These are phyloP conservation scores for Volvox carteri DNA, from an alignment of 163 green algal species.

Conservation along the genomic window DNA sequence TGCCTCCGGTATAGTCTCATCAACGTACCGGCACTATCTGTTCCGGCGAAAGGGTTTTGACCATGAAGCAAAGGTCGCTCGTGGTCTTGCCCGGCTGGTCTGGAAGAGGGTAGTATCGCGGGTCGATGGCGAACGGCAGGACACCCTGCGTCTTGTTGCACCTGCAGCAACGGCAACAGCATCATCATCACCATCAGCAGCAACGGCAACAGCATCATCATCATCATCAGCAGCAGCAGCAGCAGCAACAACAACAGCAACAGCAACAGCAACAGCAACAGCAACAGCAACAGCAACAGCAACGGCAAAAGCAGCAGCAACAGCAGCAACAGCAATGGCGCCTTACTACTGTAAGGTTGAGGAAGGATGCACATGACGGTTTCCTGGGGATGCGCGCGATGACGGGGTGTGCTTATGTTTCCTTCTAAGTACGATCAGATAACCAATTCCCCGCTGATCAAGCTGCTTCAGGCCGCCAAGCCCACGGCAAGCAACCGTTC, in stretches of 20 bases:
- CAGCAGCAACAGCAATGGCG: not conserved
- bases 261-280: not conserved
- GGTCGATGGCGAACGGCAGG: not conserved
- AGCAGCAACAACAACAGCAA: not conserved
- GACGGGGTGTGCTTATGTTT: too few species aligned
- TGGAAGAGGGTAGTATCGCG: not conserved
- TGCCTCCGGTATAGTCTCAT: too few species aligned
- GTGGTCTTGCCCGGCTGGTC: not conserved
- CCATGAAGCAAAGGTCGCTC: not conserved
- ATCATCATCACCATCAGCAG: too few species aligned
- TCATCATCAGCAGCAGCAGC: too few species aligned
- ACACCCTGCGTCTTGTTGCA: not conserved
- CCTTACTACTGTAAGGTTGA: not conserved
- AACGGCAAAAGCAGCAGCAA: not conserved
- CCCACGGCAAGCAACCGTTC: too few species aligned
- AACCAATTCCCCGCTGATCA: too few species aligned
- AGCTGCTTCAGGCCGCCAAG: too few species aligned
- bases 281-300: not conserved
- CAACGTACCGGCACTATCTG: not conserved
- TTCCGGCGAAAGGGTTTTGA: not conserved
- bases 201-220: too few species aligned
- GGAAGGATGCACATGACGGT: too few species aligned
- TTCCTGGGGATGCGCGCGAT: too few species aligned
- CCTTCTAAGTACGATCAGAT: too few species aligned
- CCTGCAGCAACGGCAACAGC: not conserved